Conservation (phyloP, 2,329 filamentous ascomycete genomes). For the Botrytis porri region DNA sequence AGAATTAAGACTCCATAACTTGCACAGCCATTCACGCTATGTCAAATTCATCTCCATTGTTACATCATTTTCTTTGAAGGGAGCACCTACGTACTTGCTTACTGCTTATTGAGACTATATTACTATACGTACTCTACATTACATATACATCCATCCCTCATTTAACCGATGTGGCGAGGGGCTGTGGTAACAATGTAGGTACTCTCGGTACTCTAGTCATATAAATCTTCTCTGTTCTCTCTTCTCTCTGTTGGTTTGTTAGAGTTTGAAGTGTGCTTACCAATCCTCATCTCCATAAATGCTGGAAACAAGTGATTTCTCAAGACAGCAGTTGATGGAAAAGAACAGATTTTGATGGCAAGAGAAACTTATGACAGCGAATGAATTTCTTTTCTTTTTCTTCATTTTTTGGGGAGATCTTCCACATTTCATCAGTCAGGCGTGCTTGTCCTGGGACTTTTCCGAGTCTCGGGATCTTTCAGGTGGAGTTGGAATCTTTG, state of each 20-base stretch:
- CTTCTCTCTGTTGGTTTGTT: not conserved
- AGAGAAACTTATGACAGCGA: not conserved
- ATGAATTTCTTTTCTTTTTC: not conserved
- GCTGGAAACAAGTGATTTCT: not conserved
- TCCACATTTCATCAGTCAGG: not conserved
- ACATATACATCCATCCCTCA: not conserved
- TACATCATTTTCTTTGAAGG: not conserved
- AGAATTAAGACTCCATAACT: not conserved
- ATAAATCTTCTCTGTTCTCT: not conserved
- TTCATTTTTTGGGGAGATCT: not conserved
- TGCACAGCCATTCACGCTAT: not conserved
- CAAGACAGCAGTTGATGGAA: not conserved
- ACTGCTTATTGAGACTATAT: not conserved
- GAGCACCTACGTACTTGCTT: not conserved
- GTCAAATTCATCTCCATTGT: not conserved
- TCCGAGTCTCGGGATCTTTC: conserved; percentile 5
- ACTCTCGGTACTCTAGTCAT: not conserved
- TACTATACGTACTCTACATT: not conserved
- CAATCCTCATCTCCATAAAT: not conserved
- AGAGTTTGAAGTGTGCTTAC: not conserved
- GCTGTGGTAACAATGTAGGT: not conserved
- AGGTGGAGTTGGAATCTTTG: conserved; percentile 2
- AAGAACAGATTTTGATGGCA: not conserved
- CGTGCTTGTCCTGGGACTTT: conserved; percentile 4
- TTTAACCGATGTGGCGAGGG: not conserved